Conservation (phyloP, 2,329 filamentous ascomycete genomes). For the Venturia oleaginea region DNA sequence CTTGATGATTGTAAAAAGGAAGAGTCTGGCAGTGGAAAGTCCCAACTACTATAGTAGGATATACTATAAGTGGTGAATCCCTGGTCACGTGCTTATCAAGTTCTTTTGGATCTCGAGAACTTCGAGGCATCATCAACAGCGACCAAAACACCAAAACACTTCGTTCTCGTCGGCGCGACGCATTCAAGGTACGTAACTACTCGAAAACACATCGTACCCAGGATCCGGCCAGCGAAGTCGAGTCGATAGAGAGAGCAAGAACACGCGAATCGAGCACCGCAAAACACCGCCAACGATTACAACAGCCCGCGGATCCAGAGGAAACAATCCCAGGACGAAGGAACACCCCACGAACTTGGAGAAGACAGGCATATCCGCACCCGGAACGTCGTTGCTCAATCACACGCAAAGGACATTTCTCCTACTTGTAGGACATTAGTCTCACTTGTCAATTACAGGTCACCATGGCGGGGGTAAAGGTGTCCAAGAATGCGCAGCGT, state of each 20-base stretch:
- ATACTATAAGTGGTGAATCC: too few species aligned
- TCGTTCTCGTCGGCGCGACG: not conserved
- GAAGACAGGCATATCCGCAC: not conserved
- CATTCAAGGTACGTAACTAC: not conserved
- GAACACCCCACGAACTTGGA: too few species aligned
- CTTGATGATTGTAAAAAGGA: too few species aligned
- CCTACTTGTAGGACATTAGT: not conserved
- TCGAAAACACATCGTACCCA: not conserved
- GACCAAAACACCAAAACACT: too few species aligned
- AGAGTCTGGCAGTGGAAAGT: too few species aligned
- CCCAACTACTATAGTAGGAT: too few species aligned
- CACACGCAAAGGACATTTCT: not conserved
- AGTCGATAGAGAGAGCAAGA: not conserved
- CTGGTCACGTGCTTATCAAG: not conserved
- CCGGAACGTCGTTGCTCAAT: too few species aligned
- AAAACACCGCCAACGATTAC: not conserved
- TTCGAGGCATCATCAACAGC: too few species aligned
- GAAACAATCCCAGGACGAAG: not conserved
- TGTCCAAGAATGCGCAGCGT: slow-evolving; percentile 89
- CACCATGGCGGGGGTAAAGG: slow-evolving; percentile 7
- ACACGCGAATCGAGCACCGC: not conserved
- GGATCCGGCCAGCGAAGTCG: not conserved
- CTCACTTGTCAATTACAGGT: not conserved
- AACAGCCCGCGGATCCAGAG: not conserved
- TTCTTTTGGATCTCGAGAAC: not conserved